Percentiles rank a stretch among this genome's conserved stretches.
phyloP scores from a whole-genome alignment of 2,329 filamentous ascomycete genomes.

The Clonostachys sp. region DNA sequence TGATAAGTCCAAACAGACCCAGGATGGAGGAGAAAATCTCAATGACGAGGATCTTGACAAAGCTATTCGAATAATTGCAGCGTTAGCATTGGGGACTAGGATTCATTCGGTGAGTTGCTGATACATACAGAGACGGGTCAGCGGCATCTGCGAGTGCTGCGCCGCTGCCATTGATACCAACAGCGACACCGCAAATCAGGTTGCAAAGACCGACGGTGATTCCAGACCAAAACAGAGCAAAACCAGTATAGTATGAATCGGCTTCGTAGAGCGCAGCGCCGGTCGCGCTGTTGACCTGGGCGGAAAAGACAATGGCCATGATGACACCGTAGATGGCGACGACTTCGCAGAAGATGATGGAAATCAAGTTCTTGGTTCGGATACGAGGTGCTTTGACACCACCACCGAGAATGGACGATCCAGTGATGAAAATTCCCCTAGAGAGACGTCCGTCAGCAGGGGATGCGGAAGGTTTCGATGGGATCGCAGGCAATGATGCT shows the following conservation, averaged over 20 bases:
- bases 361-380: slow-evolving; percentile 98
- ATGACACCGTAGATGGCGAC: slow-evolving; percentile 99
- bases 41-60: slow-evolving; percentile 98
- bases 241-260: slow-evolving; percentile 89
- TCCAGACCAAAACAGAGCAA: slow-evolving; percentile 92
- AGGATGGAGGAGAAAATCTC: slow-evolving; percentile 99
- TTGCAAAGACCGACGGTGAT: slow-evolving; percentile 95
- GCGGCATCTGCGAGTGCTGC: slow-evolving; percentile 94
- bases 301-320: slow-evolving; percentile 97
- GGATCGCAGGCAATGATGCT: slow-evolving; percentile 12
- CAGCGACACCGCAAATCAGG: slow-evolving; percentile 89
- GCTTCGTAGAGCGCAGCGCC: slow-evolving; percentile 65
- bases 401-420: slow-evolving; percentile 93
- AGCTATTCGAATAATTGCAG: slow-evolving; percentile 46
- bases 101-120: slow-evolving; percentile 2
- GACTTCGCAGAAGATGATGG: slow-evolving; percentile 99
- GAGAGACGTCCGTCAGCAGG: neutral
- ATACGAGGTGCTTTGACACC: slow-evolving; percentile 96
- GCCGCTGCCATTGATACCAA: slow-evolving; percentile 97
- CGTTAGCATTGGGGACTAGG: slow-evolving; percentile 12
- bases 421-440: slow-evolving; percentile 99
- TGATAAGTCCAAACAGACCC: slow-evolving; percentile 92
- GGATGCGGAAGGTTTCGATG: neutral
- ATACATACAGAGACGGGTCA: slow-evolving; percentile 76
- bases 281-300: slow-evolving; percentile 69